phyloP scores from a whole-genome alignment of 371 early-diverging fungal species.

The Encephalitozoon romaleae region DNA sequence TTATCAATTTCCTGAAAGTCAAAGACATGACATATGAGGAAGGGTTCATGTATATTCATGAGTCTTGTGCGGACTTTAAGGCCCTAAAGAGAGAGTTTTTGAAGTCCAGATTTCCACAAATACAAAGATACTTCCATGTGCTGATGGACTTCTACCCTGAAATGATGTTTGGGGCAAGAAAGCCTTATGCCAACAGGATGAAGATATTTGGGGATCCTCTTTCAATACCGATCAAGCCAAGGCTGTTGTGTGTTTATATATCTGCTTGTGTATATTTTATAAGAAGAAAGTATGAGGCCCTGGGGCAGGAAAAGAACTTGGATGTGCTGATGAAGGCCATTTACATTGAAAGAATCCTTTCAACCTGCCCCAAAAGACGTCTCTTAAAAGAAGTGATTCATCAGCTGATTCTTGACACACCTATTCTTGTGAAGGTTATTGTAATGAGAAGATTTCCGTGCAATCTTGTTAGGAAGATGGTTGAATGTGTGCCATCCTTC shows the following conservation, averaged over 20 bases:
- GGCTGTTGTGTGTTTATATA: conserved; percentile 8
- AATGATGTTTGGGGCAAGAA: conserved; percentile 6
- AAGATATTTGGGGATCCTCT: conserved; percentile 15
- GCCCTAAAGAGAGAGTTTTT: not conserved
- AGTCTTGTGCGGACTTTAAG: not conserved
- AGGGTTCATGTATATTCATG: not conserved
- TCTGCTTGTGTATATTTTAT: not conserved
- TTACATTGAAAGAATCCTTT: conserved; percentile 21
- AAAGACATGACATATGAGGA: not conserved
- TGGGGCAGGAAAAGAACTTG: not conserved
- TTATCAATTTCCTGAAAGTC: not conserved
- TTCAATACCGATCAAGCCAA: not conserved
- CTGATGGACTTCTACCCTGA: conserved; percentile 23
- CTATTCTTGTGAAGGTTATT: conserved; percentile 3
- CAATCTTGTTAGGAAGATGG: not conserved
- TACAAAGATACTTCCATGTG: conserved; percentile 8
- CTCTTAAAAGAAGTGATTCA: conserved; percentile 5
- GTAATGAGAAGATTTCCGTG: conserved; percentile 15
- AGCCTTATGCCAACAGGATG: not conserved
- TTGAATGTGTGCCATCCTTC: conserved; percentile 17
- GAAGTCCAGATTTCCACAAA: not conserved
- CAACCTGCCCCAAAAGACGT: not conserved
- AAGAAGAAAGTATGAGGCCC: not conserved
- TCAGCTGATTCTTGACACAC: conserved; percentile 7
- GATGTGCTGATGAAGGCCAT: conserved; percentile 17